Evolutionary conservation across 352 stramenopile genomes (phyloP).

Genomic region (Phytopythium montanum): DNA sequence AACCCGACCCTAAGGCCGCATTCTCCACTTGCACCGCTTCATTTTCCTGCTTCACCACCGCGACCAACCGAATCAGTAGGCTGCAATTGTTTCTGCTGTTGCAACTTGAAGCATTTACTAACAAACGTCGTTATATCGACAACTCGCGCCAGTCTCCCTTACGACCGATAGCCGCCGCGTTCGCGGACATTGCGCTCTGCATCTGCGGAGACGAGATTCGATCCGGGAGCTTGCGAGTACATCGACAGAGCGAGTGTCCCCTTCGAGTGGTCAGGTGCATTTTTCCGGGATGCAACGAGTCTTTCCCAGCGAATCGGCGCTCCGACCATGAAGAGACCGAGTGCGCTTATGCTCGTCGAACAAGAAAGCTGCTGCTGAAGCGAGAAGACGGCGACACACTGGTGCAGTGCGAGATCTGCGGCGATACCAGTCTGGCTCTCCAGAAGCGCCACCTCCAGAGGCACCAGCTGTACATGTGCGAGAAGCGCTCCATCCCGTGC

Average conservation of each 20-base stretch:
- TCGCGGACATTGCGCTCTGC: slow-evolving; percentile 33
- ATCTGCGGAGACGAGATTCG: slow-evolving; percentile 55
- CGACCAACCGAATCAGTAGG: neutral
- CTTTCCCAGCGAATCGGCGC: slow-evolving; percentile 27
- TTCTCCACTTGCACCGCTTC: slow-evolving; percentile 3
- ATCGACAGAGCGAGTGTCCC: slow-evolving; percentile 36
- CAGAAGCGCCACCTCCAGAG: slow-evolving; percentile 31
- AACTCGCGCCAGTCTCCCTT: neutral
- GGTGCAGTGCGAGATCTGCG: slow-evolving; percentile 37
- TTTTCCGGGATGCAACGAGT: slow-evolving; percentile 33
- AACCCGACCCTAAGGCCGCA: slow-evolving; percentile 14
- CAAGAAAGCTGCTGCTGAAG: slow-evolving; percentile 33
- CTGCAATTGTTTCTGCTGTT: too few species aligned
- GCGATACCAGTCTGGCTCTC: slow-evolving; percentile 24
- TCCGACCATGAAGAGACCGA: slow-evolving; percentile 34
- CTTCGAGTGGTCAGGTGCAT: slow-evolving; percentile 37
- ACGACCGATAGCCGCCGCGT: slow-evolving; percentile 1
- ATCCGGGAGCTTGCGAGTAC: slow-evolving; percentile 20
- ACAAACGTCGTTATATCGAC: neutral
- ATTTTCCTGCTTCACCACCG: neutral
- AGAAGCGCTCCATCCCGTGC: slow-evolving; percentile 43
- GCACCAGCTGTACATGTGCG: slow-evolving; percentile 42
- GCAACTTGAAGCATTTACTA: slow-evolving; percentile 2
- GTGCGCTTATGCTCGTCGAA: slow-evolving; percentile 28
- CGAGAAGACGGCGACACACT: slow-evolving; percentile 35